Conservation (phyloP, 1,284 basidiomycete genomes). For the Apiotrichum mycotoxinovorans region DNA sequence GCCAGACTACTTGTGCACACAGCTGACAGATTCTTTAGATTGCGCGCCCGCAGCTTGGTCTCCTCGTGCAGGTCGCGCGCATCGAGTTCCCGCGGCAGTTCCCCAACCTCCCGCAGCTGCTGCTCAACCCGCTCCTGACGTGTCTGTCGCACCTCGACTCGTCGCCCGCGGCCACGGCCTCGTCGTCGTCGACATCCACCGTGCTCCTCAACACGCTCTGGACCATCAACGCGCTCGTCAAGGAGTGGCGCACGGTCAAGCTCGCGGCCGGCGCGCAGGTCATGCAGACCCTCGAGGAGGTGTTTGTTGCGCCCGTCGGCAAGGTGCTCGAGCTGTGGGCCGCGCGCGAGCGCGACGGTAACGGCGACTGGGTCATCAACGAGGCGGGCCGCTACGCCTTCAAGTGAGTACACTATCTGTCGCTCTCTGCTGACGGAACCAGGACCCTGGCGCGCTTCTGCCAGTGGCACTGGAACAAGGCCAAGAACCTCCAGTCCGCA, state of each 20-base stretch:
- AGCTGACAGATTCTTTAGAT: constrained; percentile 29
- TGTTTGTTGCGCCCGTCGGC: constrained; percentile 35
- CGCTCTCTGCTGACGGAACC: neutral
- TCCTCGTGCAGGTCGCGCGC: constrained; percentile 46
- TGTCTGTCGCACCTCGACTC: constrained; percentile 31
- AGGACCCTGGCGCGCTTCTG: constrained; percentile 45
- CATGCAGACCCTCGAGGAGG: constrained; percentile 41
- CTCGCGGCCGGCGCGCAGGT: constrained; percentile 42
- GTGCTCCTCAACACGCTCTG: constrained; percentile 48
- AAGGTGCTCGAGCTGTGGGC: constrained; percentile 40
- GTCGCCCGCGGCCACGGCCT: constrained; percentile 10
- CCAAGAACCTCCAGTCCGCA: constrained; percentile 38
- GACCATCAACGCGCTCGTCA: constrained; percentile 50
- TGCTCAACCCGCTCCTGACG: constrained; percentile 39
- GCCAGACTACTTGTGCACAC: too few species aligned
- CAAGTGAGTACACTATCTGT: constrained; percentile 35
- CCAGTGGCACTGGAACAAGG: constrained; percentile 45
- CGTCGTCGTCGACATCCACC: constrained; percentile 31
- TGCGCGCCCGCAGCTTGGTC: constrained; percentile 44
- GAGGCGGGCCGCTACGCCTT: constrained; percentile 49
- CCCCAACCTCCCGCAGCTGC: constrained; percentile 39
- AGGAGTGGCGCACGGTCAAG: constrained; percentile 49
- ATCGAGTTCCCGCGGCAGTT: constrained; percentile 45
- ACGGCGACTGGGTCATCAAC: constrained; percentile 38
- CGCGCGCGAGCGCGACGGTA: constrained; percentile 28